A percentile compares a stretch with the other conserved stretches of the same genome.
phyloP scores from a whole-genome alignment of 805 yeast genomes.

The Candida gorgasii region DNA sequence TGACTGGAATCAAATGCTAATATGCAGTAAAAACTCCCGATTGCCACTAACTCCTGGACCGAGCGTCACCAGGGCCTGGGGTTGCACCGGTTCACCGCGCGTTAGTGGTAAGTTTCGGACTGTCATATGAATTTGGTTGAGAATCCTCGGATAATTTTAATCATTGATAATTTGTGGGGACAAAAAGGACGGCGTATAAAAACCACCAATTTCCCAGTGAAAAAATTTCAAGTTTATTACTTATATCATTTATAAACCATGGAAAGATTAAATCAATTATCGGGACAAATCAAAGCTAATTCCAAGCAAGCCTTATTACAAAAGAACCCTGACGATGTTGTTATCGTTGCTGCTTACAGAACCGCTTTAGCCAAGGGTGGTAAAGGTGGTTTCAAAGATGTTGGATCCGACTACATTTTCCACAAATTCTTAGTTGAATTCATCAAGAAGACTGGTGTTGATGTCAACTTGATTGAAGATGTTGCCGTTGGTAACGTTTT shows the following conservation, averaged over 20 bases:
- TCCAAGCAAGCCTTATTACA: constrained; percentile 44
- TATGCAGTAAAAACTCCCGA: background rate
- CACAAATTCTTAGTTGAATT: constrained; percentile 63
- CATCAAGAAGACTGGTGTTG: constrained; percentile 53
- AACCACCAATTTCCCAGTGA: constrained; percentile 1
- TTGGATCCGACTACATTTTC: constrained; percentile 77
- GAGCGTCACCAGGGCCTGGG: background rate
- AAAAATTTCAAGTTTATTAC: background rate
- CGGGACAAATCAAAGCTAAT: constrained; percentile 44
- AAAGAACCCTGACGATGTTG: constrained; percentile 85
- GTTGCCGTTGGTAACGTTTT: constrained; percentile 89
- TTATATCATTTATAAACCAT: constrained; percentile 20
- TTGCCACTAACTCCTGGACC: background rate
- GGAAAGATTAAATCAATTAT: constrained; percentile 50
- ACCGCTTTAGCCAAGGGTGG: constrained; percentile 89
- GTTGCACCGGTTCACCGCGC: constrained; percentile 1
- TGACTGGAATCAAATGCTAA: too few relatives aligned
- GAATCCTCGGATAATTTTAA: constrained; percentile 10
- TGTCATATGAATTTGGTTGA: constrained; percentile 5
- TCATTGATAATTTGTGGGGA: constrained; percentile 9
- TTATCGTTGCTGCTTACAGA: constrained; percentile 85
- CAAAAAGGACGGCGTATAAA: constrained; percentile 1
- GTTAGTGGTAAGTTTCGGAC: background rate
- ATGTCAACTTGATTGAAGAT: constrained; percentile 66
- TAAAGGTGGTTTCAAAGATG: constrained; percentile 81